A percentile compares a stretch with the other conserved stretches of the same genome.
Evolutionary conservation across 352 stramenopile species (phyloP).

Genomic region (Globisporangium solare): DNA sequence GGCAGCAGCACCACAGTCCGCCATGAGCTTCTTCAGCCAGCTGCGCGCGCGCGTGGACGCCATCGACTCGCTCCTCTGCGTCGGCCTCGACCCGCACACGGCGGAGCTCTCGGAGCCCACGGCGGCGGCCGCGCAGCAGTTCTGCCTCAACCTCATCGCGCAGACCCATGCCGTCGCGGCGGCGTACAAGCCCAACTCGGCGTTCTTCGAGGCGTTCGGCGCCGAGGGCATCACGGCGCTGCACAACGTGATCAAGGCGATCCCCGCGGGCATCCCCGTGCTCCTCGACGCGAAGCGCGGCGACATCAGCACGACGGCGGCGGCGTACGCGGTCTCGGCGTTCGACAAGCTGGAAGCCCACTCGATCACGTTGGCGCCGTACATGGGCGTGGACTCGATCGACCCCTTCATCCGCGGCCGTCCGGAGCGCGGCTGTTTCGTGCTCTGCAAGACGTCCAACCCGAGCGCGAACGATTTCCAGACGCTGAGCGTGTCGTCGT

Average conservation of each 20-base stretch:
- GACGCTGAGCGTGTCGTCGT: constrained; percentile 47
- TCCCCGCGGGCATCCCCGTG: constrained; percentile 92
- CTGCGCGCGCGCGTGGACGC: constrained; percentile 83
- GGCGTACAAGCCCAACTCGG: constrained; percentile 99
- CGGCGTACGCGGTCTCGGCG: constrained; percentile 93
- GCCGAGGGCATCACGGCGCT: constrained; percentile 88
- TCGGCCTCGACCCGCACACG: constrained; percentile 96
- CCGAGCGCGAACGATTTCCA: constrained; percentile 96
- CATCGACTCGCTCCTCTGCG: constrained; percentile 96
- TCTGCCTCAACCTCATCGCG: constrained; percentile 95
- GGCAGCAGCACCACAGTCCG: background rate
- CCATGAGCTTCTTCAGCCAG: constrained; percentile 82
- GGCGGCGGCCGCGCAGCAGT: constrained; percentile 89
- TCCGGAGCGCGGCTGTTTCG: constrained; percentile 91
- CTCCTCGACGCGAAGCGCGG: constrained; percentile 98
- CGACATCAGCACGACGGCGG: constrained; percentile 97
- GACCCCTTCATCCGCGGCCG: constrained; percentile 92
- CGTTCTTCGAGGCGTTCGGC: constrained; percentile 97
- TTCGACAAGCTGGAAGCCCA: constrained; percentile 93
- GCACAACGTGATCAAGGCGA: constrained; percentile 83
- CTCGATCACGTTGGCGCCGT: constrained; percentile 95
- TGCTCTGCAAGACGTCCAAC: constrained; percentile 99
- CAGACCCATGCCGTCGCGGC: constrained; percentile 91
- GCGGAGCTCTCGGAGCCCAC: constrained; percentile 72
- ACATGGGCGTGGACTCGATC: constrained; percentile 99